These are phyloP conservation scores for Fusarium zealandicum DNA, from an alignment of 2,329 filamentous ascomycete genomes.

Conservation along the genomic window DNA sequence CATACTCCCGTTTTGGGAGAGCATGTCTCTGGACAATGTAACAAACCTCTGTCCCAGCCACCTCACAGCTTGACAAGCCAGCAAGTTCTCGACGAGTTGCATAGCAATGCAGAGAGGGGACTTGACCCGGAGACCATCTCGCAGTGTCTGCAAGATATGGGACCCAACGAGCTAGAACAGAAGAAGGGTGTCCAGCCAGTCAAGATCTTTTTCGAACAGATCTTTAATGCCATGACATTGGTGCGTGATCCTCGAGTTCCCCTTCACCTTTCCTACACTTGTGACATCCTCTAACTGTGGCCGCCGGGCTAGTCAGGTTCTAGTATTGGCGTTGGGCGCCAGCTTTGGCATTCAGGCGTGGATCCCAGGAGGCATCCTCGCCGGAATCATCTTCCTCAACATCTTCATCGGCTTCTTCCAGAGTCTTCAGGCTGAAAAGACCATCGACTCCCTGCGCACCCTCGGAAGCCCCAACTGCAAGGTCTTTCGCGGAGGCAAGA, in stretches of 20 bases:
- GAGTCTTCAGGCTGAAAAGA: constrained; percentile 52
- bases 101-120: constrained; percentile 60
- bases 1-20: constrained; percentile 19
- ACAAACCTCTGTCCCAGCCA: constrained; percentile 55
- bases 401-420: constrained; percentile 57
- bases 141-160: constrained; percentile 58
- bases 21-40: constrained; percentile 44
- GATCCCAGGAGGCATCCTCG: constrained; percentile 61
- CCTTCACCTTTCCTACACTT: not conserved
- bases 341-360: constrained; percentile 60
- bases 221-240: constrained; percentile 67
- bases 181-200: constrained; percentile 56
- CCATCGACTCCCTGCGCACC: constrained; percentile 50
- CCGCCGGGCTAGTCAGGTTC: constrained; percentile 44
- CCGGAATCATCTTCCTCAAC: constrained; percentile 61
- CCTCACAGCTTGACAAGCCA: constrained; percentile 61
- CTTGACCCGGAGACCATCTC: constrained; percentile 59
- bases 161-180: constrained; percentile 61
- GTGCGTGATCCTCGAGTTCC: constrained; percentile 35
- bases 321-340: constrained; percentile 67
- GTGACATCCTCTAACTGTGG: constrained; percentile 9
- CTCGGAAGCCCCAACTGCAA: constrained; percentile 48
- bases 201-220: constrained; percentile 65
- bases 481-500: constrained; percentile 49
- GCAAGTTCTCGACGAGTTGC: constrained; percentile 58